Base-by-base conservation (phyloP, 164 flowering plant genomes). In the Magnolia officinalis region DNA sequence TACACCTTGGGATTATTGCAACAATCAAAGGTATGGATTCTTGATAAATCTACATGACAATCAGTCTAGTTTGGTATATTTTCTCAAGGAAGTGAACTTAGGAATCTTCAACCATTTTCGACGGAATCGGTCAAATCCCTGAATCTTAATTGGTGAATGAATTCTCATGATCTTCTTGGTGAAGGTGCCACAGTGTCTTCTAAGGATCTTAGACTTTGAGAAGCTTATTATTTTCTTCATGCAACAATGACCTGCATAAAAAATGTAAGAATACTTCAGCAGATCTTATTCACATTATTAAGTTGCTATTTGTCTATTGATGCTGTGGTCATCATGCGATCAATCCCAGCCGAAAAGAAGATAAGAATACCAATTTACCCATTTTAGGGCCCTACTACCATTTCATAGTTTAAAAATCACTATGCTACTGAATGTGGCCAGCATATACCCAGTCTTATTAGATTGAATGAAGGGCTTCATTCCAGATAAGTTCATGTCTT, bases 111-210 rank as follows among this genome's bases (percentile, higher is more conserved):
- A 78, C 90, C 92, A 91, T 73, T 81, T 78, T 74, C 84, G 80
- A 0, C 81, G 86, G 67, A 90, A 83, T 76, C 87, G 86, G 29
- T 78, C 67, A 63, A 90, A 87, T 61, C 89, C 86, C 16, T 76
- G 93, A 70, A 89, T 86, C 83, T 86, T 92, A 49, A 90, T 80
- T 59, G 81, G 85, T 65, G 78, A 88, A 67, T 79, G 91, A 77
- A 87, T 79, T 82, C 85, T 82, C 83, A 81, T 91, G 72, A 92
- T 84, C 82, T 85, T 88, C 77, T 77, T 89, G 23, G 75, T 66
- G 10, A 90, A 79, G 26, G 73, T 61, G 13, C 81, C 64, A 75
- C 84, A 85, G 76, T 84, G 82, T 78, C 72, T 75, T 75, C 68
- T 84, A 31, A 87, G 59, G 45, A 58, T 80, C 66, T 75, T 91